Percentiles rank a stretch among this genome's conserved stretches.
These are phyloP conservation scores for Cyberlindnera mrakii DNA, from an alignment of 805 yeast species.

Conservation along the genomic window DNA sequence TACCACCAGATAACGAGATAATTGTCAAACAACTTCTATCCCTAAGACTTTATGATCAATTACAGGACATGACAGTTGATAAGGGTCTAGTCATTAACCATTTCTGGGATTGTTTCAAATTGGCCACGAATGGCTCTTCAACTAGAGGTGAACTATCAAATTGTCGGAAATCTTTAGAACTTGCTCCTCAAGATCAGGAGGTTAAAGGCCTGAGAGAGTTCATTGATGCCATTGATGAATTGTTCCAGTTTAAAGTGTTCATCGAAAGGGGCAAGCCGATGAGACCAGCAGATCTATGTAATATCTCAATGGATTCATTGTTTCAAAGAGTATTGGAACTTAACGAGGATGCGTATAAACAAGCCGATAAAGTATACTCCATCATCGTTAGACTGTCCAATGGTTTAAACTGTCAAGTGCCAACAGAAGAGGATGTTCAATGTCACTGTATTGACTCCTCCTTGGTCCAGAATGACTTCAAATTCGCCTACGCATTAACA, in stretches of 20 bases:
- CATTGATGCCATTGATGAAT: constrained; percentile 23
- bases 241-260: constrained; percentile 26
- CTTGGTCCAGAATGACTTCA: constrained; percentile 54
- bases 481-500: constrained; percentile 44
- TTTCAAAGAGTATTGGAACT: constrained; percentile 43
- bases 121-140: constrained; percentile 35
- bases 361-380: constrained; percentile 34
- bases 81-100: constrained; percentile 21
- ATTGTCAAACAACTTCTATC: constrained; percentile 24
- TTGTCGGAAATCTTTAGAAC: constrained; percentile 25
- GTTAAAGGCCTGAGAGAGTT: constrained; percentile 13
- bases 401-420: constrained; percentile 29
- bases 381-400: constrained; percentile 35
- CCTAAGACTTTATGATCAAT: constrained; percentile 23
- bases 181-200: constrained; percentile 14
- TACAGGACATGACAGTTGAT: constrained; percentile 10
- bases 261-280: constrained; percentile 30
- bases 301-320: constrained; percentile 30
- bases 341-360: constrained; percentile 45
- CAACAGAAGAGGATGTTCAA: constrained; percentile 21
- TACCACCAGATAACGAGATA: constrained; percentile 6
- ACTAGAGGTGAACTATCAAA: constrained; percentile 34
- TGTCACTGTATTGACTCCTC: constrained; percentile 63
- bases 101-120: constrained; percentile 38
- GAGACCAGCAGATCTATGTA: constrained; percentile 33